Evolutionary conservation across 257 asterid genomes (phyloP).

Genomic region (Mentha longifolia): DNA sequence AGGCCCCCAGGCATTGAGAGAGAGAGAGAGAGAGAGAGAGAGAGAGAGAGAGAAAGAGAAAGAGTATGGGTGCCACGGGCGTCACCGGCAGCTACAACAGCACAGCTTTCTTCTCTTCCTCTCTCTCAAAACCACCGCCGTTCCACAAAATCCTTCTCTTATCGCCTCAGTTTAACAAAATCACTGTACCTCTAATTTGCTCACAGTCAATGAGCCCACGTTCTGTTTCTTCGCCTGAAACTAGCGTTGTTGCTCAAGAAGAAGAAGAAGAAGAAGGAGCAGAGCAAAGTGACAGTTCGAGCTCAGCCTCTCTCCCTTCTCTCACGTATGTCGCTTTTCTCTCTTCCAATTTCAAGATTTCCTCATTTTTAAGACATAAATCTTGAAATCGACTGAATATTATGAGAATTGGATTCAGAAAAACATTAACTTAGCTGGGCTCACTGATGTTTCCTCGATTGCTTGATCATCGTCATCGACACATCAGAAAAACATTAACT

Average conservation of each 20-base stretch:
- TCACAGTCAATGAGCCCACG: conserved; percentile 28
- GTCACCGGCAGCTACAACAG: conserved; percentile 46
- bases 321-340: conserved; percentile 43
- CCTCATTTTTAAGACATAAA: neutral
- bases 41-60: conserved; percentile 14
- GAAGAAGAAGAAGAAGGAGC: conserved; percentile 33
- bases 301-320: conserved; percentile 42
- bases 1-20: conserved; percentile 5
- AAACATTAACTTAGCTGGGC: neutral
- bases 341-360: neutral
- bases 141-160: conserved; percentile 30
- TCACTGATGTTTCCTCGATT: neutral
- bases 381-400: neutral
- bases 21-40: conserved; percentile 23
- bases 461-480: neutral
- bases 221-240: conserved; percentile 58
- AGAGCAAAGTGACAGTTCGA: conserved; percentile 34
- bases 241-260: conserved; percentile 42
- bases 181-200: conserved; percentile 27
- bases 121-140: conserved; percentile 40
- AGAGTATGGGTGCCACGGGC: conserved; percentile 51
- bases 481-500: no score
- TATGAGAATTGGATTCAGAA: neutral
- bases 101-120: conserved; percentile 41
- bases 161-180: conserved; percentile 30